Evolutionary conservation across 345 rosid genomes (phyloP), one percentile per base, ranked within the genome.

Genomic region (Eucalyptus dawsonii): DNA sequence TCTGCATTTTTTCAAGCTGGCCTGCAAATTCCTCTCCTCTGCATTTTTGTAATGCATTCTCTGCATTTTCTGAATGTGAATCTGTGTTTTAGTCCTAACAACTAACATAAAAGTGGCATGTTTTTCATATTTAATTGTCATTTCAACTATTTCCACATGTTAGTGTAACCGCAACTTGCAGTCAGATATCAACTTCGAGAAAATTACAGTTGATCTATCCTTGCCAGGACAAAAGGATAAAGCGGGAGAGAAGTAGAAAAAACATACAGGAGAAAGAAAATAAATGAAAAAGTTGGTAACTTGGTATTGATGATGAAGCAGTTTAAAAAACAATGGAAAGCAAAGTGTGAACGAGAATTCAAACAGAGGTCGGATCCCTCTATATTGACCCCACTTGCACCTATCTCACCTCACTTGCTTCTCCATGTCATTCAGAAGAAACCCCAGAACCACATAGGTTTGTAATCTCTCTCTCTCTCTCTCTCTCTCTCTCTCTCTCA

Each of bases 301-400:
- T 29, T 60, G 88, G 37, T 42, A 31, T 29, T 10, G 88, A 89
- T 88, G 86, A 92, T 87, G 89, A 45, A 81, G 31, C 8, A 45
- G 88, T 92, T 86, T 45, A 37, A 67, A 9, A 88, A 88, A 85
- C 53, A 13, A 34, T 34, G 69, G 58, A 54, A 45, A 49, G 89
- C 85, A 11, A 65, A 86, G 42, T 76, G 85, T 76, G 85, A 88
- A 86, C 91, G 92, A 94, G 91, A 92, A 94, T 95, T 96, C 86
- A 91, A 93, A 88, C 87, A 91, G 89, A 96, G 91, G 97, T 92
- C 87, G 93, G 69, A 89, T 88, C 88, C 89, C 80, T 58, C 88
- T 87, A 65, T 5, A 47, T 72, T 47, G 56, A 76, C 85, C 24
- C 85, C 85, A 19, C 85, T 1, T 76, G 22, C 47, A 76, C 85